Evolutionary conservation across 1,284 basidiomycete species (phyloP).

Genomic region (Pseudozyma pruni): DNA sequence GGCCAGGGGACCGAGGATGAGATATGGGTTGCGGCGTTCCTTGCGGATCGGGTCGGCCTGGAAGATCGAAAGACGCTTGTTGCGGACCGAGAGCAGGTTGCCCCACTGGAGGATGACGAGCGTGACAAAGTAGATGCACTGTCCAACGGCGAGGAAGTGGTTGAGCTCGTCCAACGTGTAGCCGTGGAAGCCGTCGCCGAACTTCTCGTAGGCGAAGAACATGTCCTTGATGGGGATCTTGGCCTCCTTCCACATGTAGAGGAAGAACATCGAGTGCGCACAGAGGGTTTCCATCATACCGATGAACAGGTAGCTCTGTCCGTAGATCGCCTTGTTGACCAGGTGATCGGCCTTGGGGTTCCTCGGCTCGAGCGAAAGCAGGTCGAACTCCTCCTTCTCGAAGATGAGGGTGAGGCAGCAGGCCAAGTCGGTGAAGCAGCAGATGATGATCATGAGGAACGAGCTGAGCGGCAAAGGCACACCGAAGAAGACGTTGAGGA

Average conservation of each 20-base stretch:
- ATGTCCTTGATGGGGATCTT: conserved; percentile 67
- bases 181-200: conserved; percentile 70
- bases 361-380: conserved; percentile 69
- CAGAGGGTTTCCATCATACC: conserved; percentile 73
- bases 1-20: conserved; percentile 45
- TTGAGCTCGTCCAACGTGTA: conserved; percentile 69
- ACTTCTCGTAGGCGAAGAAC: conserved; percentile 39
- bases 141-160: conserved; percentile 68
- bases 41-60: conserved; percentile 51
- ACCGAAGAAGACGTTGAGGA: conserved; percentile 72
- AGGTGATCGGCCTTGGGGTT: conserved; percentile 66
- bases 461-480: conserved; percentile 73
- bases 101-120: conserved; percentile 78
- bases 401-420: conserved; percentile 73
- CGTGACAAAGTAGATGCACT: conserved; percentile 72
- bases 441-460: conserved; percentile 71
- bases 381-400: conserved; percentile 74
- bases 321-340: conserved; percentile 72
- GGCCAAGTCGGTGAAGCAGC: conserved; percentile 70
- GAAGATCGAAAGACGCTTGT: conserved; percentile 70
- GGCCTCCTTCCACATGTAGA: conserved; percentile 69
- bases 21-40: conserved; percentile 40
- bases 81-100: conserved; percentile 69
- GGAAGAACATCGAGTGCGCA: conserved; percentile 70
- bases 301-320: conserved; percentile 77